Base-by-base conservation (phyloP, 176 grass and related monocot species). In the Stipa capillata region DNA sequence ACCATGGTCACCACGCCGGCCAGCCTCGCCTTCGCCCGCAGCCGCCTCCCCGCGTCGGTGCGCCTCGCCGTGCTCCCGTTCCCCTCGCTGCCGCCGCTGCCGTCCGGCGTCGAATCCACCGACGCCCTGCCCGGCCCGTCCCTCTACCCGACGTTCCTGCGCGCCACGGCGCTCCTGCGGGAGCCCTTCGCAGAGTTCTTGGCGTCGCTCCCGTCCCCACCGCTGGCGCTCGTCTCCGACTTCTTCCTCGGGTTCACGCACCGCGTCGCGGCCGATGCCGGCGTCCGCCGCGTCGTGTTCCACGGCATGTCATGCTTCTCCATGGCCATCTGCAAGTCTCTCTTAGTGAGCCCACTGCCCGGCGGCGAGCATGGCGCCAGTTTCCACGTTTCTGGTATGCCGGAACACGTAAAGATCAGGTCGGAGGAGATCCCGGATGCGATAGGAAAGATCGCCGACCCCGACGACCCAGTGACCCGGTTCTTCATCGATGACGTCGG, bases 221-320 rank as follows among this genome's bases (percentile, higher is more conserved):
- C 83, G 16, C 51, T 74, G 2, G 82, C 20, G 27, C 60, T 85
- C 67, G 59, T 97, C 77, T 93, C 90, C 8, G 88, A 97, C 83
- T 93, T 93, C 85, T 97, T 91, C 73, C 83, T 93, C 21, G 76
- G 87, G 1, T 95, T 83, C 58, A 88, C 86, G 20, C 79, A 55
- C 24, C 23, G 34, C 48, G 50, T 83, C 1, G 48, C 65, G 0
- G 8, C 39, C 3, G 55, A 69, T 24, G 58, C 82, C 0, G 67
- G 82, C 28, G 77, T 97, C 55, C 85, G 65, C 3, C 75, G 85
- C 39, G 4, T 90, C 64, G 85, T 92, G 36, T 92, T 84, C 77
- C 83, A 97, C 42, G 85, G 90, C 13, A 92, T 97, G 90, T 88
- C 85, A 1, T 82, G 74, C 66, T 90, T 97, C 79, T 77, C 90